phyloP scores from a whole-genome alignment of 164 flowering plant genomes.

The Annona cherimola region DNA sequence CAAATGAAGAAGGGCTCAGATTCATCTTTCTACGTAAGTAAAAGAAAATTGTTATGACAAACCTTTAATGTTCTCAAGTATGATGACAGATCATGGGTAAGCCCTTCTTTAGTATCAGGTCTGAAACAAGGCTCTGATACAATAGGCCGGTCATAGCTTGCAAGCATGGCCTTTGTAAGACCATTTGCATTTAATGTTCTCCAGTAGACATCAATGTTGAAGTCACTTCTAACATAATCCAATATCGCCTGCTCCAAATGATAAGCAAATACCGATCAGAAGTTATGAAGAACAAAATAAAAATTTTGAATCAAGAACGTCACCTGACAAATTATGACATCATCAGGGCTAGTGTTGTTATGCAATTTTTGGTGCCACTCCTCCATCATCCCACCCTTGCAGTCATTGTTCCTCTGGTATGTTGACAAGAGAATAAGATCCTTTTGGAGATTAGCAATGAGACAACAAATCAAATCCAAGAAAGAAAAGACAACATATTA shows the following conservation, averaged over 20 bases:
- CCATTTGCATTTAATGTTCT: conserved; percentile 20
- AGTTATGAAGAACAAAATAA: background rate
- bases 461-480: background rate
- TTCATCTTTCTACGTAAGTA: background rate
- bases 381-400: conserved; percentile 36
- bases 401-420: conserved; percentile 28
- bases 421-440: background rate
- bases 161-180: conserved; percentile 15
- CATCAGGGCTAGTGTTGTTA: conserved; percentile 30
- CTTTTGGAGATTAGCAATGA: background rate
- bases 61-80: conserved; percentile 31
- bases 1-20: background rate
- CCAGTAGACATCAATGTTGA: conserved; percentile 23
- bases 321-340: conserved; percentile 30
- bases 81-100: conserved; percentile 23
- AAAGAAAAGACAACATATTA: background rate
- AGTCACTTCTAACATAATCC: conserved; percentile 25
- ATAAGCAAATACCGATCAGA: conserved; percentile 1
- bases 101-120: conserved; percentile 20
- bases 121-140: conserved; percentile 26
- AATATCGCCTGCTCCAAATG: conserved; percentile 22
- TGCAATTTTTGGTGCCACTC: conserved; percentile 36
- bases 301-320: conserved; percentile 1
- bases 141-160: conserved; percentile 31
- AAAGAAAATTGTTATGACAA: background rate